Evolutionary conservation across 768 basidiomycete genomes (phyloP).

Genomic region (Mycena belliarum): DNA sequence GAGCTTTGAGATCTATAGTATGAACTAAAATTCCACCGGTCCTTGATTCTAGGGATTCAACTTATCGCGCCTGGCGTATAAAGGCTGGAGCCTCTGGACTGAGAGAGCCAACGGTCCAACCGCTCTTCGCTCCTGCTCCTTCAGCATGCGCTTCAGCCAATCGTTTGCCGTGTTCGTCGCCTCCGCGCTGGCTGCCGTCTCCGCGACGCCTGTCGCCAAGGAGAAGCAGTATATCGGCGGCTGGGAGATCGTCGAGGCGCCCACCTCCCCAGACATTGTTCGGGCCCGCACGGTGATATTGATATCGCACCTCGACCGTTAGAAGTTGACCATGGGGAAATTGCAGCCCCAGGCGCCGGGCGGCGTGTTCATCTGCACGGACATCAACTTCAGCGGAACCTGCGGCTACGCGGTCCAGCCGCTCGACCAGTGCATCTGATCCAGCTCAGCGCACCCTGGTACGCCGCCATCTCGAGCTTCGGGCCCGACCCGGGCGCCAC

Average conservation of each 20-base stretch:
- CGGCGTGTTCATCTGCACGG: neutral
- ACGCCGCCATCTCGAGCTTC: slow-evolving; percentile 5
- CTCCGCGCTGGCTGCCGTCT: neutral
- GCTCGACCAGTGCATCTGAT: slow-evolving; percentile 8
- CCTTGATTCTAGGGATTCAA: too few relatives aligned
- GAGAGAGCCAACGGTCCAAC: too few relatives aligned
- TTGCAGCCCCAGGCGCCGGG: neutral
- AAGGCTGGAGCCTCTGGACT: too few relatives aligned
- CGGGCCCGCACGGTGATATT: neutral
- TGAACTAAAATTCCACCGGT: too few relatives aligned
- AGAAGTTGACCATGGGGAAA: neutral
- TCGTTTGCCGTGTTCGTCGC: neutral
- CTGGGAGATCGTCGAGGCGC: neutral
- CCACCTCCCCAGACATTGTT: neutral
- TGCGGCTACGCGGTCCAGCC: slow-evolving; percentile 6
- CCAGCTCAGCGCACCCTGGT: slow-evolving; percentile 5
- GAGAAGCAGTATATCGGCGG: neutral
- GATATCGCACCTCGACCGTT: neutral
- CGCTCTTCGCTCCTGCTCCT: too few relatives aligned
- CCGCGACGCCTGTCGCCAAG: neutral
- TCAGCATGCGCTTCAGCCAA: neutral
- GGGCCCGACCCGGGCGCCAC: slow-evolving; percentile 12
- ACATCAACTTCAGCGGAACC: neutral
- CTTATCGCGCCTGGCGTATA: too few relatives aligned
- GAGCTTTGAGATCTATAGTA: too few relatives aligned